phyloP scores from a whole-genome alignment of 2,329 filamentous ascomycete species.

The Fusarium redolens region DNA sequence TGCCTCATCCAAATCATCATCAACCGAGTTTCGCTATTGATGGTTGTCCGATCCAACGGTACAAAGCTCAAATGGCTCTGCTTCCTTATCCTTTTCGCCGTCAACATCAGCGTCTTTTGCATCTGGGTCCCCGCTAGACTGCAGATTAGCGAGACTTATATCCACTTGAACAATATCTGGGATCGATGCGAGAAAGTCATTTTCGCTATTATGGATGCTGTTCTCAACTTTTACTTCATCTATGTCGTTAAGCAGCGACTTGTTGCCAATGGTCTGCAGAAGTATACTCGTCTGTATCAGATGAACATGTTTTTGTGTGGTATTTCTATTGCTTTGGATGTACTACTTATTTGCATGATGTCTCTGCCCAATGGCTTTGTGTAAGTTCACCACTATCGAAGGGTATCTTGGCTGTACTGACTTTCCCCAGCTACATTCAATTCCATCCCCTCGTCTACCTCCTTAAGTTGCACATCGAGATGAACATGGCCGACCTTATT shows the following conservation, averaged over 20 bases:
- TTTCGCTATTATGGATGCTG: slow-evolving; percentile 59
- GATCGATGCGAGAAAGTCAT: slow-evolving; percentile 63
- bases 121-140: slow-evolving; percentile 64
- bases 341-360: slow-evolving; percentile 45
- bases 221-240: slow-evolving; percentile 61
- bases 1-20: slow-evolving; percentile 64
- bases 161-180: slow-evolving; percentile 60
- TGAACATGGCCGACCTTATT: slow-evolving; percentile 47
- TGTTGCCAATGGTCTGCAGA: slow-evolving; percentile 60
- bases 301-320: slow-evolving; percentile 48
- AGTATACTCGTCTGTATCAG: slow-evolving; percentile 60
- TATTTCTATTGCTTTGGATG: slow-evolving; percentile 46
- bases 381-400: slow-evolving; percentile 9
- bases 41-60: slow-evolving; percentile 51
- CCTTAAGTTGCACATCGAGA: slow-evolving; percentile 45
- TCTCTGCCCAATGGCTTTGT: slow-evolving; percentile 45
- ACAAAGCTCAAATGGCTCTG: slow-evolving; percentile 57
- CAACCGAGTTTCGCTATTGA: slow-evolving; percentile 60
- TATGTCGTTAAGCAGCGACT: slow-evolving; percentile 56
- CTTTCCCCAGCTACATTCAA: slow-evolving; percentile 35
- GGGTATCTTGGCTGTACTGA: neutral
- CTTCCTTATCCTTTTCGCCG: slow-evolving; percentile 53
- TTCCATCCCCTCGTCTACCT: slow-evolving; percentile 46
- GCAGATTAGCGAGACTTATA: slow-evolving; percentile 52
- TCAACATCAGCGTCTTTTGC: slow-evolving; percentile 62